Evolutionary conservation across 345 rosid genomes (phyloP).

Genomic region (Hibiscus syriacus): DNA sequence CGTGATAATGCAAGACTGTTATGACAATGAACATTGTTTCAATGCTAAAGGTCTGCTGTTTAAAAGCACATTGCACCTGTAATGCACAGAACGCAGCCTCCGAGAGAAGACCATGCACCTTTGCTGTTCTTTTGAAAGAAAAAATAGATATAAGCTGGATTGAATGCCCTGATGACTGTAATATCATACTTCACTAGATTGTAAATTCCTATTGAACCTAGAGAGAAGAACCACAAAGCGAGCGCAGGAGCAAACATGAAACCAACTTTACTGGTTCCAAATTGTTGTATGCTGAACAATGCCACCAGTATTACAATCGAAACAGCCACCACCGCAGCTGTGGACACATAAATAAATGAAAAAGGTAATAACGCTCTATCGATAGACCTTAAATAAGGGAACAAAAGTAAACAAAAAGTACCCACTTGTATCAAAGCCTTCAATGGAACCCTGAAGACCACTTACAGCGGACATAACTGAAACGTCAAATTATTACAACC

Average conservation of each 20-base stretch:
- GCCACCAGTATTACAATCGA: constrained; percentile 59
- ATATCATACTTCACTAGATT: constrained; percentile 57
- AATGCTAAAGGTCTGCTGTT: neutral
- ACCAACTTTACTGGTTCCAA: constrained; percentile 89
- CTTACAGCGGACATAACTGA: constrained; percentile 99
- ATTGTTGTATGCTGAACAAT: constrained; percentile 81
- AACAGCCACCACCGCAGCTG: constrained; percentile 69
- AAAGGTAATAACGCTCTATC: neutral
- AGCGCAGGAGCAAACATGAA: constrained; percentile 83
- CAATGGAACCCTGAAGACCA: constrained; percentile 74
- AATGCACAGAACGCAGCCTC: constrained; percentile 92
- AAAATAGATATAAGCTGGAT: constrained; percentile 68
- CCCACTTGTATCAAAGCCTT: constrained; percentile 73
- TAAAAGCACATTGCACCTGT: constrained; percentile 46
- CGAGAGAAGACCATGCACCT: constrained; percentile 88
- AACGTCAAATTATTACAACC: constrained; percentile 13
- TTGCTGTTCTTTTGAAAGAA: constrained; percentile 76
- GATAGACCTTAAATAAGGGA: neutral
- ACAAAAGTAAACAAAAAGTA: constrained; percentile 18
- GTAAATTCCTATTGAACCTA: constrained; percentile 79
- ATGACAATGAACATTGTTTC: neutral
- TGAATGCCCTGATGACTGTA: constrained; percentile 67
- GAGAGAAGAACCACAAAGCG: constrained; percentile 82
- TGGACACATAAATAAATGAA: constrained; percentile 14
- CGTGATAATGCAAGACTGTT: neutral